Evolutionary conservation across 2,329 filamentous ascomycete species (phyloP).

Genomic region (Piedraia hortae): DNA sequence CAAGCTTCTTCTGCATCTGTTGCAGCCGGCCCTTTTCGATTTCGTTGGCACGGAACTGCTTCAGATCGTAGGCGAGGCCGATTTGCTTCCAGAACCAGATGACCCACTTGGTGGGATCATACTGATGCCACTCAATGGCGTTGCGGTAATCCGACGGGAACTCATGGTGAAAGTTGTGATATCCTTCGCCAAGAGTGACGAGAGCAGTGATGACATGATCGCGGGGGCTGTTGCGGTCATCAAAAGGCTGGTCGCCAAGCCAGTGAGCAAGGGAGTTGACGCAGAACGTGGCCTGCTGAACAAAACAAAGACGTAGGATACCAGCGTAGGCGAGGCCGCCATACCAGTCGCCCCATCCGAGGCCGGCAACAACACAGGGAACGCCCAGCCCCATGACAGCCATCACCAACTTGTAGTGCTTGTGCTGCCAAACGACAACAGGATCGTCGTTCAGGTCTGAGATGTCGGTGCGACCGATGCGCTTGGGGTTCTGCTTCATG

Average conservation of each 20-base stretch:
- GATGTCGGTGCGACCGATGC: conserved; percentile 67
- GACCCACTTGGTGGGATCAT: conserved; percentile 74
- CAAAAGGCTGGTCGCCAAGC: conserved; percentile 77
- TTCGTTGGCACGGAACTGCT: conserved; percentile 75
- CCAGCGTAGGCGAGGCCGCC: conserved; percentile 68
- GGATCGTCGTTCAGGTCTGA: conserved; percentile 67
- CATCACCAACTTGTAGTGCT: conserved; percentile 58
- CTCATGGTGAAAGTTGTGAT: conserved; percentile 92
- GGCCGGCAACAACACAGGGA: conserved; percentile 46
- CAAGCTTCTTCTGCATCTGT: conserved; percentile 77
- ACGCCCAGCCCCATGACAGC: conserved; percentile 50
- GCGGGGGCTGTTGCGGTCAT: conserved; percentile 73
- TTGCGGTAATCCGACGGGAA: conserved; percentile 86
- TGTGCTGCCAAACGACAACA: conserved; percentile 69
- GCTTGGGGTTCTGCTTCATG: conserved; percentile 79
- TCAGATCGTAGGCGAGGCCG: conserved; percentile 61
- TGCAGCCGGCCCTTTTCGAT: conserved; percentile 79
- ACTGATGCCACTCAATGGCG: conserved; percentile 73
- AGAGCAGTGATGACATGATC: conserved; percentile 69
- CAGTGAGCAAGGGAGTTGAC: conserved; percentile 79
- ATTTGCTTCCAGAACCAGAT: conserved; percentile 68
- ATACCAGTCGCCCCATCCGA: conserved; percentile 55
- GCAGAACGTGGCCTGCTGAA: conserved; percentile 80
- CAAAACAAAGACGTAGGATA: conserved; percentile 66
- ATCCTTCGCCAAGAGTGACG: conserved; percentile 64